A percentile compares a stretch with the other conserved stretches of the same genome.
Evolutionary conservation across 352 stramenopile species (phyloP).

Genomic region (Globisporangium solare): DNA sequence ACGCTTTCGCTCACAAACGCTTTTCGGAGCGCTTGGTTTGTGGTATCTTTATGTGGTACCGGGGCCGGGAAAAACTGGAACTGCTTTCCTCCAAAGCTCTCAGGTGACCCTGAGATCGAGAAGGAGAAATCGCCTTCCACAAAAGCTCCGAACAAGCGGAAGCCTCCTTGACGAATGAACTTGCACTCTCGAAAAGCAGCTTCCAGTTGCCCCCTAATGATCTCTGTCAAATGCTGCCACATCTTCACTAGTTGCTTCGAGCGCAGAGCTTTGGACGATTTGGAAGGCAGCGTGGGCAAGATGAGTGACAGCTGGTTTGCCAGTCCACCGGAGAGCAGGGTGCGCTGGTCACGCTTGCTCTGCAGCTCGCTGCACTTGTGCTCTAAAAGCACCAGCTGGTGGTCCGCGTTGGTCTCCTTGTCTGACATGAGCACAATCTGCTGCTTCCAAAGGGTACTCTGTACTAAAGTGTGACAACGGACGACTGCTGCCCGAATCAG

Average conservation of each 20-base stretch:
- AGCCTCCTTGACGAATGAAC: neutral
- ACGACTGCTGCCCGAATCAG: conserved; percentile 2
- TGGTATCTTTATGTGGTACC: neutral
- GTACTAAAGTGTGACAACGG: conserved; percentile 4
- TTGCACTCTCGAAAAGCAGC: neutral
- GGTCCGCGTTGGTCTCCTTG: conserved; percentile 2
- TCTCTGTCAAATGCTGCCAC: conserved; percentile 10
- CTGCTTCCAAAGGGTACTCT: conserved; percentile 4
- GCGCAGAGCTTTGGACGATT: neutral
- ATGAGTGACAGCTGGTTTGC: conserved; percentile 4
- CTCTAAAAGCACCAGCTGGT: neutral
- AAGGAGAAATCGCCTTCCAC: conserved; percentile 13
- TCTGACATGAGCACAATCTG: neutral
- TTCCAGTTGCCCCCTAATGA: conserved; percentile 9
- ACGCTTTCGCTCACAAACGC: conserved; percentile 1
- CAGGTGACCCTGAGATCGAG: neutral
- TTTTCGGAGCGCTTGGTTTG: conserved; percentile 1
- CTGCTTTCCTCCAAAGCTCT: neutral
- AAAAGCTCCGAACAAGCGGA: conserved; percentile 10
- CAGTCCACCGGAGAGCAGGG: conserved; percentile 5
- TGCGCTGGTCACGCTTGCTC: neutral
- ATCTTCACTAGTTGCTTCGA: conserved; percentile 9
- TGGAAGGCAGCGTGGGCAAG: neutral
- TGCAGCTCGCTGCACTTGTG: conserved; percentile 3
- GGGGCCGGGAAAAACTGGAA: conserved; percentile 5